Base-by-base conservation (phyloP, 2,329 filamentous ascomycete genomes). In the Metarhizium guizhouense region DNA sequence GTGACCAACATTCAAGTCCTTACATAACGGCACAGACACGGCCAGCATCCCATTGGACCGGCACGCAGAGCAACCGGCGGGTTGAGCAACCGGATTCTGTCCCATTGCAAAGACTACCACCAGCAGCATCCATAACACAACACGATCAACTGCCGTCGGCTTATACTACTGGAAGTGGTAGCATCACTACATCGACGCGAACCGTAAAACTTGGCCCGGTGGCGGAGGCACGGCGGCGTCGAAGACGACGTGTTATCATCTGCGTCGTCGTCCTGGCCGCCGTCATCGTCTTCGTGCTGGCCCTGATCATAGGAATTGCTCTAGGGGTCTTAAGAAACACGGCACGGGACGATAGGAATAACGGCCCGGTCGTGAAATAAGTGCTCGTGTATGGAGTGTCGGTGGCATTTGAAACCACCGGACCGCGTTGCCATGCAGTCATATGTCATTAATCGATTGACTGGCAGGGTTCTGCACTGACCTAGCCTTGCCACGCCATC, bases 151-250 rank as follows among this genome's bases (percentile, higher is more conserved):
- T 55, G 45, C 52, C 54, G n/a, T 59, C 61, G 11, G 59, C 61
- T 48, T 2, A 48, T 48, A 30, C 45, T 4, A 30, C 45, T 13
- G 25, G 45, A 8, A 48, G 20, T 30, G 45, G 45, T 10, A 48
- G 45, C 45, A 48, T 48, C 45, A 11, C 45, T 20, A 6, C 32
- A 45, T 20, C n/a, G 6, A 45, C n/a, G 16, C 42, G 5, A 13
- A n/a, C 57, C 14, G 55, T 58, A 11, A 67, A 67, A 47, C 54
- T 61, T 42, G 63, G 62, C 2, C 63, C 65, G 6, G 57, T 65
- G 16, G 59, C 63, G 6, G 54, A 57, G 47, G 62, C 58, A n/a
- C 57, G 62, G 45, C 57, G 56, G 18, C 60, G 61, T 30, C 63
- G 59, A 47, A 56, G 54, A 47, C 62, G 61, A 32, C 62, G 59